Percentiles rank a stretch among this genome's conserved stretches.
These are phyloP conservation scores for Drosera capensis DNA, from an alignment of 148 eudicot genomes.

Conservation along the genomic window DNA sequence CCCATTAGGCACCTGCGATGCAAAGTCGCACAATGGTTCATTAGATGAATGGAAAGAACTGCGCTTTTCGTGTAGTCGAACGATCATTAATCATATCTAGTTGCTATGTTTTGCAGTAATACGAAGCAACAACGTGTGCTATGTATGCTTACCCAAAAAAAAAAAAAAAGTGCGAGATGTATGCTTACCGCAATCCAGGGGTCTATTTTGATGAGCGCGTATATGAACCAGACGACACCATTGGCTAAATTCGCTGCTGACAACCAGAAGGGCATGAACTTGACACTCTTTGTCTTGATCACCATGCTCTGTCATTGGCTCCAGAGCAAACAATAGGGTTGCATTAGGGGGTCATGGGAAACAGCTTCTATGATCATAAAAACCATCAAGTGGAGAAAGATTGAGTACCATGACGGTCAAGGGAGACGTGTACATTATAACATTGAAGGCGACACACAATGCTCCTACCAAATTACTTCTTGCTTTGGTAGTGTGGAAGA, in stretches of 20 bases:
- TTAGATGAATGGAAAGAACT: too few species aligned
- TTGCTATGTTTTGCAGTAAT: too few species aligned
- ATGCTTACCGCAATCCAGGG: constrained; percentile 40
- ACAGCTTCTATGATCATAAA: background rate
- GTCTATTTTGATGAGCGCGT: constrained; percentile 43
- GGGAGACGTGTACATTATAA: constrained; percentile 57
- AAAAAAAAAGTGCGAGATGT: background rate
- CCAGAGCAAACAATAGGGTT: too few species aligned
- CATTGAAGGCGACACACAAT: constrained; percentile 27
- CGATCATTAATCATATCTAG: too few species aligned
- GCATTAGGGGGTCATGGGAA: background rate
- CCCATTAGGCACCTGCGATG: constrained; percentile 48
- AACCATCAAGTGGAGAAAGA: background rate
- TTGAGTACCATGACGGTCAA: constrained; percentile 48
- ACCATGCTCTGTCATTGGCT: constrained; percentile 29
- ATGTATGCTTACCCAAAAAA: background rate
- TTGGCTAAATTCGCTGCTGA: constrained; percentile 54
- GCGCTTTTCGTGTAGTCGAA: too few species aligned
- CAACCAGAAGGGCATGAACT: constrained; percentile 69
- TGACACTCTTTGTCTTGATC: constrained; percentile 65
- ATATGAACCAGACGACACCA: constrained; percentile 42
- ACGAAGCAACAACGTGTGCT: too few species aligned
- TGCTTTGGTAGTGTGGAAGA: background rate
- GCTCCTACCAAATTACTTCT: background rate
- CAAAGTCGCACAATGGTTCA: background rate